Percentiles rank a stretch among this genome's conserved stretches.
These are phyloP conservation scores for Tylopilus balloui DNA, from an alignment of 768 basidiomycete species.

Conservation along the genomic window DNA sequence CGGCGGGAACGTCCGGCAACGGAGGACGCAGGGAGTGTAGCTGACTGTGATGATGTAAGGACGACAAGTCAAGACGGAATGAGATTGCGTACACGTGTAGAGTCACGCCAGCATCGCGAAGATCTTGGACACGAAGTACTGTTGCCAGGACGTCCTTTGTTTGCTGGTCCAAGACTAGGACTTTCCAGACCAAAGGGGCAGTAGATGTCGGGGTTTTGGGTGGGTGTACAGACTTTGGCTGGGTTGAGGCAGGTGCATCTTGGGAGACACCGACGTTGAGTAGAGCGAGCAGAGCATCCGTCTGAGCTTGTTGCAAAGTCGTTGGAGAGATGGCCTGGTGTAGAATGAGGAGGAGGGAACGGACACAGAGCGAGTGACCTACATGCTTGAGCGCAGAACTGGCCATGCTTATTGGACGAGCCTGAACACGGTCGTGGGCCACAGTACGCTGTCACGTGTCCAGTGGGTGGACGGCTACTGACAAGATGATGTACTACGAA, in stretches of 20 bases:
- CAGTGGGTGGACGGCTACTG: no score
- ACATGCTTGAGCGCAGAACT: constrained; percentile 45
- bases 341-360: constrained; percentile 26
- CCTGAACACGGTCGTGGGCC: neutral
- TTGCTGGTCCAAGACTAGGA: constrained; percentile 89
- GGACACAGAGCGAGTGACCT: constrained; percentile 6
- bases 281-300: constrained; percentile 74
- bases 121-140: constrained; percentile 90
- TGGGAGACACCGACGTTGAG: constrained; percentile 67
- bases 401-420: constrained; percentile 34
- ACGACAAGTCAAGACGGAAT: neutral
- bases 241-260: constrained; percentile 34
- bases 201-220: constrained; percentile 49
- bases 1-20: constrained; percentile 90
- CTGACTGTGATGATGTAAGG: constrained; percentile 52
- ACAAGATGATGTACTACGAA: neutral
- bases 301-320: constrained; percentile 87
- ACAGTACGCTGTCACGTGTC: no score
- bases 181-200: constrained; percentile 91
- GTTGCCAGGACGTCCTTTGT: constrained; percentile 97
- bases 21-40: constrained; percentile 85
- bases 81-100: constrained; percentile 80
- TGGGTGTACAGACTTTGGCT: constrained; percentile 33
- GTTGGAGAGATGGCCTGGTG: constrained; percentile 38
- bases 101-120: constrained; percentile 95